Evolutionary conservation across 1,284 basidiomycete species (phyloP).

Genomic region (Naganishia sp.): DNA sequence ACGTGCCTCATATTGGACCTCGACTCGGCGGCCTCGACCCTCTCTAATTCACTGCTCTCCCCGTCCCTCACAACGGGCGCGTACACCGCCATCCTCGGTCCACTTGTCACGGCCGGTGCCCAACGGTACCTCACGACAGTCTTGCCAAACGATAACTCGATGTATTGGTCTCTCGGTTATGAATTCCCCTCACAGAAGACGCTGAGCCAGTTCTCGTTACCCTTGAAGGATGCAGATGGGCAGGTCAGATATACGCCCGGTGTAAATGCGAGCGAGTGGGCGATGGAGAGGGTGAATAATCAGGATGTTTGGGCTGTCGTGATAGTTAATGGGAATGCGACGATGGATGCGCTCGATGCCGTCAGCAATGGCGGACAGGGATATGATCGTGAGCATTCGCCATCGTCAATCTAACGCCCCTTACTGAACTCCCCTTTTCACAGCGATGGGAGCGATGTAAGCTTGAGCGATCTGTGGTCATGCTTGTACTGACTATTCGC

Average conservation of each 20-base stretch:
- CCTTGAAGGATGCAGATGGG: slow-evolving; percentile 13
- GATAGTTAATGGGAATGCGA: slow-evolving; percentile 48
- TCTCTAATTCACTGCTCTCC: slow-evolving; percentile 26
- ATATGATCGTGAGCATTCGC: slow-evolving; percentile 38
- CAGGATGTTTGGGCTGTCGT: slow-evolving; percentile 47
- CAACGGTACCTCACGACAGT: slow-evolving; percentile 2
- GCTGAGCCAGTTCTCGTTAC: slow-evolving; percentile 17
- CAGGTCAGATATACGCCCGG: slow-evolving; percentile 26
- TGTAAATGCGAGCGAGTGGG: slow-evolving; percentile 39
- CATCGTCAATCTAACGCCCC: not conserved
- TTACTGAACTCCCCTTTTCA: not conserved
- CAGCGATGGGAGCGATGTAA: slow-evolving; percentile 36
- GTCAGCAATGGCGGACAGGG: slow-evolving; percentile 12
- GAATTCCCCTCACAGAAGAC: slow-evolving; percentile 15
- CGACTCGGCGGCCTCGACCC: slow-evolving; percentile 42
- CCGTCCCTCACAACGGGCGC: slow-evolving; percentile 25
- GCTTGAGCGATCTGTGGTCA: not conserved
- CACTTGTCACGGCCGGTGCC: slow-evolving; percentile 38
- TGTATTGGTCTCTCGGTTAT: slow-evolving; percentile 22
- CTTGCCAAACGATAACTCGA: slow-evolving; percentile 14
- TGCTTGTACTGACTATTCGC: too few relatives aligned
- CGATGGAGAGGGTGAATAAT: slow-evolving; percentile 38
- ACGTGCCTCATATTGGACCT: slow-evolving; percentile 40
- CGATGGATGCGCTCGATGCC: slow-evolving; percentile 39
- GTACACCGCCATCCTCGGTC: slow-evolving; percentile 47